Conservation (phyloP, 495 filamentous ascomycete species). For the Aspergillus diversus region DNA sequence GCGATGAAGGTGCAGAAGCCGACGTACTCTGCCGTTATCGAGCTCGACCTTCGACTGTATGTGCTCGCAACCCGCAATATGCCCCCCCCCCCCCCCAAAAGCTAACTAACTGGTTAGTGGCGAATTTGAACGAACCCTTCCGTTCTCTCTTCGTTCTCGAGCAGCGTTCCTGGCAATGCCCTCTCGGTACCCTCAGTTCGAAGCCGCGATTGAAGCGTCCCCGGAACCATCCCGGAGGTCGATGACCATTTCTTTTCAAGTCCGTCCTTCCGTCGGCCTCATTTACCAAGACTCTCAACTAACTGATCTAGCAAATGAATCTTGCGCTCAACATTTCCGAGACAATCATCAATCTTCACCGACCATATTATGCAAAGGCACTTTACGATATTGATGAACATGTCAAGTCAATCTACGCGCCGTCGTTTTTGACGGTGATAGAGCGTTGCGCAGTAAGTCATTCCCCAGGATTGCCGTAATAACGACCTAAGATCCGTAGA, state of each 20-base stretch:
- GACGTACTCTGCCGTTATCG: background rate
- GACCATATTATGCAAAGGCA: background rate
- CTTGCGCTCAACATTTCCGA: background rate
- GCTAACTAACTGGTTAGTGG: constrained; percentile 2
- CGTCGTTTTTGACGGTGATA: background rate
- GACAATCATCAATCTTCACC: background rate
- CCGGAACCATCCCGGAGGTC: background rate
- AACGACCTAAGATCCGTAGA: background rate
- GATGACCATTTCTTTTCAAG: background rate
- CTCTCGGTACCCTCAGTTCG: background rate
- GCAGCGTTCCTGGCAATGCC: background rate
- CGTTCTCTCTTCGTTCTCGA: background rate
- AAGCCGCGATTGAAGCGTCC: background rate
- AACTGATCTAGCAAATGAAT: background rate
- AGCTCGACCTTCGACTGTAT: background rate
- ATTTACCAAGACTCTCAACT: background rate
- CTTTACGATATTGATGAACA: background rate
- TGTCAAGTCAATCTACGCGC: background rate
- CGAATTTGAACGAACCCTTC: background rate
- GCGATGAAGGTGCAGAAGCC: constrained; percentile 2
- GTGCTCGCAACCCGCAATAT: background rate
- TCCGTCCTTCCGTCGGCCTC: background rate
- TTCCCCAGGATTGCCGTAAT: background rate
- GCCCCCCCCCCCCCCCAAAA: too few relatives aligned
- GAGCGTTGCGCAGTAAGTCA: background rate